A percentile compares a stretch with the other conserved stretches of the same genome.
Conservation (phyloP, 495 filamentous ascomycete species). For the Penicillium fimorum region DNA sequence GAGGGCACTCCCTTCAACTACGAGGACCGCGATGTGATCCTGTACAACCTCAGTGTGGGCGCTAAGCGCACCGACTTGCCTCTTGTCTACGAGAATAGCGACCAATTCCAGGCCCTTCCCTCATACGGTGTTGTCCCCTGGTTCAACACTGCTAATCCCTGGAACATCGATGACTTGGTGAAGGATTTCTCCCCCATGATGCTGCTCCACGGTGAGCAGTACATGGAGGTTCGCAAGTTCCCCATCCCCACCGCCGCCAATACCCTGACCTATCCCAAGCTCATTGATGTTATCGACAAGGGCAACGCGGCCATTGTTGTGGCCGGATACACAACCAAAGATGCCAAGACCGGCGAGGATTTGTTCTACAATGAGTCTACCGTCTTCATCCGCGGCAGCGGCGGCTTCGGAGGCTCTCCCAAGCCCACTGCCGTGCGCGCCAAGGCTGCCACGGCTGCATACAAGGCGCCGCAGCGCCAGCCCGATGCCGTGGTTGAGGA, state of each 20-base stretch:
- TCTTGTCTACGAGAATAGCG: conserved; percentile 83
- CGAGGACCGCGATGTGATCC: conserved; percentile 81
- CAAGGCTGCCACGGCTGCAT: conserved; percentile 72
- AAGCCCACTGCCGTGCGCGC: conserved; percentile 67
- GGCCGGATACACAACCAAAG: conserved; percentile 77
- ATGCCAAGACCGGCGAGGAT: conserved; percentile 73
- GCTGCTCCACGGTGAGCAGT: conserved; percentile 98
- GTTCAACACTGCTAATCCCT: conserved; percentile 82
- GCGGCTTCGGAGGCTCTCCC: conserved; percentile 84
- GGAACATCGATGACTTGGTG: conserved; percentile 76
- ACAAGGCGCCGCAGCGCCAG: conserved; percentile 72
- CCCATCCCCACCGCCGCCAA: conserved; percentile 87
- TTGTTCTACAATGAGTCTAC: conserved; percentile 96
- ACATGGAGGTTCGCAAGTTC: conserved; percentile 91
- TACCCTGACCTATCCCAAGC: conserved; percentile 76
- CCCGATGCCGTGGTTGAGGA: conserved; percentile 85
- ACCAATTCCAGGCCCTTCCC: conserved; percentile 88
- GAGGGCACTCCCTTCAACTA: conserved; percentile 79
- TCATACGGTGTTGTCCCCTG: conserved; percentile 93
- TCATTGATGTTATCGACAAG: conserved; percentile 95
- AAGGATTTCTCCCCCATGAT: conserved; percentile 98
- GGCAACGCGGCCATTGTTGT: conserved; percentile 86
- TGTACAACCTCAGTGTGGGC: conserved; percentile 94
- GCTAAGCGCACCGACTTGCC: conserved; percentile 89
- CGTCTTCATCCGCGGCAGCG: conserved; percentile 87